Evolutionary conservation across 441 rosid genomes (phyloP).

Genomic region (Erodium moschatum): DNA sequence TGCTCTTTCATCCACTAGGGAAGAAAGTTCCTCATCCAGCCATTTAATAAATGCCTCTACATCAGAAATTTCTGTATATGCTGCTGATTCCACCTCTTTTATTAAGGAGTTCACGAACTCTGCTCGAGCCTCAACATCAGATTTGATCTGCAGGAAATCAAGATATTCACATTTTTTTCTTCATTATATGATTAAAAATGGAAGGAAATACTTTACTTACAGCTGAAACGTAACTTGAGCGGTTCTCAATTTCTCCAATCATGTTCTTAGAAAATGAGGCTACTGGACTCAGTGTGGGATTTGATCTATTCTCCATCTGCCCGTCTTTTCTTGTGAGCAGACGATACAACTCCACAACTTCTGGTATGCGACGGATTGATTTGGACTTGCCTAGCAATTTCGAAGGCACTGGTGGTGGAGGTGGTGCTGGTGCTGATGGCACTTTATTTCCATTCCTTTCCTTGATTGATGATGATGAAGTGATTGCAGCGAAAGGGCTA

Average conservation of each 20-base stretch:
- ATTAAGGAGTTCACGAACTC: slow-evolving; percentile 46
- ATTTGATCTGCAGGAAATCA: slow-evolving; percentile 39
- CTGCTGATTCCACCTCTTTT: slow-evolving; percentile 49
- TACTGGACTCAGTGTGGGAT: slow-evolving; percentile 28
- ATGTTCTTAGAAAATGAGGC: slow-evolving; percentile 47
- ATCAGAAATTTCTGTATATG: slow-evolving; percentile 43
- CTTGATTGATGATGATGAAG: slow-evolving; percentile 14
- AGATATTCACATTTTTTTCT: neutral
- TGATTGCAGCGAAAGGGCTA: slow-evolving; percentile 16
- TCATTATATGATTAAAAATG: neutral
- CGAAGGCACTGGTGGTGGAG: slow-evolving; percentile 71
- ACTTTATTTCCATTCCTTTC: slow-evolving; percentile 23
- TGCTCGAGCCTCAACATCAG: slow-evolving; percentile 49
- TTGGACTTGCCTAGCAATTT: slow-evolving; percentile 38
- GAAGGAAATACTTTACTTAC: slow-evolving; percentile 40
- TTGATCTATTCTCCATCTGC: slow-evolving; percentile 36
- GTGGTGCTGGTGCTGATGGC: slow-evolving; percentile 42
- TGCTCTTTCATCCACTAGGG: slow-evolving; percentile 64
- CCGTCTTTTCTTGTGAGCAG: slow-evolving; percentile 55
- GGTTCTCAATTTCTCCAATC: slow-evolving; percentile 95
- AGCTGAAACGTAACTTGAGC: slow-evolving; percentile 73
- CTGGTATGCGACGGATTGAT: slow-evolving; percentile 64
- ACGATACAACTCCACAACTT: slow-evolving; percentile 75
- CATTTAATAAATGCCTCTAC: slow-evolving; percentile 55
- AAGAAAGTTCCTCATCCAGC: slow-evolving; percentile 56